phyloP scores from a whole-genome alignment of 179 eudicot species.

The Spinacia oleracea region DNA sequence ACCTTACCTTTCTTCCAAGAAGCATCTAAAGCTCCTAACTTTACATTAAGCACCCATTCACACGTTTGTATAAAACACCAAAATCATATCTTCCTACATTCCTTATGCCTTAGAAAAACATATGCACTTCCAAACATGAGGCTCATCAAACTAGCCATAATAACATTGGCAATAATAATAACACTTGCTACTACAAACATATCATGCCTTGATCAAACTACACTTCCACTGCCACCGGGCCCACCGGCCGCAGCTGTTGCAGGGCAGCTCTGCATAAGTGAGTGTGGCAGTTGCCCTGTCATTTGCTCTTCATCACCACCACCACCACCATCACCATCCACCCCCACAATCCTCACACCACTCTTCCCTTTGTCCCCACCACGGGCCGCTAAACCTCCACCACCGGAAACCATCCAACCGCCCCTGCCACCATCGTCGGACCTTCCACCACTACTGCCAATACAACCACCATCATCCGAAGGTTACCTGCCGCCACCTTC shows the following conservation, averaged over 20 bases:
- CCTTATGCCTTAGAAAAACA: slow-evolving; percentile 1
- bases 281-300: slow-evolving; percentile 68
- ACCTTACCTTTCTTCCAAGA: slow-evolving; percentile 38
- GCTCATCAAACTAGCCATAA: slow-evolving; percentile 9
- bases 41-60: slow-evolving; percentile 34
- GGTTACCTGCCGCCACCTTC: slow-evolving; percentile 9
- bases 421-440: slow-evolving; percentile 17
- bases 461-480: slow-evolving; percentile 6
- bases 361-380: slow-evolving; percentile 20
- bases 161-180: neutral
- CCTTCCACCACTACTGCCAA: slow-evolving; percentile 5
- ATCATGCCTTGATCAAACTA: slow-evolving; percentile 25
- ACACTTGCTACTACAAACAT: neutral
- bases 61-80: slow-evolving; percentile 26
- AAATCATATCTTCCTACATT: neutral
- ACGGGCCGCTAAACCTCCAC: slow-evolving; percentile 24
- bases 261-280: slow-evolving; percentile 67
- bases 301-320: slow-evolving; percentile 69
- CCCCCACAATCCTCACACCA: slow-evolving; percentile 18
- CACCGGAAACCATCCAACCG: slow-evolving; percentile 21
- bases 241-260: slow-evolving; percentile 20
- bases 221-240: slow-evolving; percentile 2
- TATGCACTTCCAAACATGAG: slow-evolving; percentile 16
- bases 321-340: slow-evolving; percentile 43
- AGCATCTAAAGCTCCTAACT: slow-evolving; percentile 28